These are phyloP conservation scores for Lichtheimia hyalospora DNA, from an alignment of 371 early-diverging fungal species.

Conservation along the genomic window DNA sequence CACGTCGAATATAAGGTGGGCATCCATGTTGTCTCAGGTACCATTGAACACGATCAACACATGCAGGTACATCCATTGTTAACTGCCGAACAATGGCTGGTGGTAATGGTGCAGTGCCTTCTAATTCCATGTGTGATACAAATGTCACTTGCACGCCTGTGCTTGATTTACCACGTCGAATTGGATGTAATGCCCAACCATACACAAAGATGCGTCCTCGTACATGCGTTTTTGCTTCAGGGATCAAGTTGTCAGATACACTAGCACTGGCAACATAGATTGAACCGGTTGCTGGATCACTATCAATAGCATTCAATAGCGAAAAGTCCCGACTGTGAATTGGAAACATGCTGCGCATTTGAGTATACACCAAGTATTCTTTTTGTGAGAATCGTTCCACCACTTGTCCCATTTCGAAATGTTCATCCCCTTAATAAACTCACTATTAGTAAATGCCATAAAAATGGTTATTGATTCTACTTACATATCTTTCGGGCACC, in stretches of 20 bases:
- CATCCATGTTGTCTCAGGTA: constrained; percentile 51
- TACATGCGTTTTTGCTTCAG: constrained; percentile 41
- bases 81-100: constrained; percentile 47
- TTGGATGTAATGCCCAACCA: constrained; percentile 59
- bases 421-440: constrained; percentile 49
- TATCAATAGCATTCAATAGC: constrained; percentile 48
- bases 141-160: constrained; percentile 47
- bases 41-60: constrained; percentile 43
- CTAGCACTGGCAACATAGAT: constrained; percentile 58
- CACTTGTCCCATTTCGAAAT: constrained; percentile 51
- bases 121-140: constrained; percentile 61
- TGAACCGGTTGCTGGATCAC: constrained; percentile 50
- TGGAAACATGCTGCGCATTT: constrained; percentile 48
- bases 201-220: constrained; percentile 49
- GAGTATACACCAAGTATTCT: constrained; percentile 51
- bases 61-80: constrained; percentile 46
- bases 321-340: constrained; percentile 57
- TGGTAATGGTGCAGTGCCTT: constrained; percentile 46
- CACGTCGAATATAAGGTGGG: constrained; percentile 54
- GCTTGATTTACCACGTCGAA: constrained; percentile 25
- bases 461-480: neutral
- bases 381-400: constrained; percentile 57
- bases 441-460: neutral
- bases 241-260: constrained; percentile 55
- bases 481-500: constrained; percentile 45